These are phyloP conservation scores for Psilocybe cubensis DNA, from an alignment of 768 basidiomycete genomes.

Conservation along the genomic window DNA sequence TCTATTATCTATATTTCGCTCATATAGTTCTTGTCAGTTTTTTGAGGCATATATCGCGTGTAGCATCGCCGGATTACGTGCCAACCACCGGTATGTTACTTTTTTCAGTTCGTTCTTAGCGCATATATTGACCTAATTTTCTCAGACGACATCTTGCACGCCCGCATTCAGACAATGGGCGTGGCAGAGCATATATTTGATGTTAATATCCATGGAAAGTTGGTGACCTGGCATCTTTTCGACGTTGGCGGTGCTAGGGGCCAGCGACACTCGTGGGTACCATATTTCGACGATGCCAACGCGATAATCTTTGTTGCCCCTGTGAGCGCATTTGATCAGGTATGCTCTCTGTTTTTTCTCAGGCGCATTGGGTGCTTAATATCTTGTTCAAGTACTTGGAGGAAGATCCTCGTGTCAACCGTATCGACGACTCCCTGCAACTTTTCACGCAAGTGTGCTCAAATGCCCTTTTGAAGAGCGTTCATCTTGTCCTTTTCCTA, in stretches of 20 bases:
- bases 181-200: constrained; percentile 85
- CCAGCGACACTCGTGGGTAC: constrained; percentile 80
- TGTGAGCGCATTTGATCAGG: constrained; percentile 81
- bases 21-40: constrained; percentile 52
- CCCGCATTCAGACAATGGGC: constrained; percentile 91
- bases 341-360: constrained; percentile 24
- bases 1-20: constrained; percentile 12
- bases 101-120: constrained; percentile 6
- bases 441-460: constrained; percentile 86
- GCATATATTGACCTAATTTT: constrained; percentile 33
- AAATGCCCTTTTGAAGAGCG: constrained; percentile 76
- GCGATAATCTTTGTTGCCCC: constrained; percentile 84
- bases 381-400: constrained; percentile 67
- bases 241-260: constrained; percentile 76
- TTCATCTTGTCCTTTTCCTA: constrained; percentile 60
- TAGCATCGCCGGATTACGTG: constrained; percentile 69
- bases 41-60: constrained; percentile 71
- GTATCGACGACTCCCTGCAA: constrained; percentile 89
- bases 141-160: constrained; percentile 83
- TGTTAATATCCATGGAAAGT: constrained; percentile 77
- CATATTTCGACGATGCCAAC: constrained; percentile 75
- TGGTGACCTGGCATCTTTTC: constrained; percentile 74
- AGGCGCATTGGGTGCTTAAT: not conserved
- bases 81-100: constrained; percentile 66
- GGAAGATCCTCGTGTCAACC: constrained; percentile 83